Percentiles rank a stretch among this genome's conserved stretches.
These are phyloP conservation scores for Atkinsonella texensis DNA, from an alignment of 2,329 filamentous ascomycete genomes.

Conservation along the genomic window DNA sequence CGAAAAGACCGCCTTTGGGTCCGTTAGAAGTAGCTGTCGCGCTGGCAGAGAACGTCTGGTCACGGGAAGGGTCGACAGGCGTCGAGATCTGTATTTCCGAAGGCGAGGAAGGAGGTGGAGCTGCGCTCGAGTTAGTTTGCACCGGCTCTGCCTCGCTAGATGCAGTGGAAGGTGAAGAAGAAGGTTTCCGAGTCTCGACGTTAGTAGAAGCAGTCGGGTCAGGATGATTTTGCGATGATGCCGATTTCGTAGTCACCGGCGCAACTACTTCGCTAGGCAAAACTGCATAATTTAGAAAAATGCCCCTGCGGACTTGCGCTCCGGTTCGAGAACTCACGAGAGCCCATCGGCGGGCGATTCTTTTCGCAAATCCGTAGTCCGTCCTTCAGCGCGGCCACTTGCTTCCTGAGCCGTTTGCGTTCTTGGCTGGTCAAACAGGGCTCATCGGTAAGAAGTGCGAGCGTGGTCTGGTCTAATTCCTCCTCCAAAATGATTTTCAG, in stretches of 20 bases:
- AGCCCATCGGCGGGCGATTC: background rate
- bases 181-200: too few species aligned
- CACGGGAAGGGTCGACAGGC: too few species aligned
- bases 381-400: background rate
- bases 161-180: too few species aligned
- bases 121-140: too few species aligned
- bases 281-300: background rate
- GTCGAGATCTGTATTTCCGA: too few species aligned
- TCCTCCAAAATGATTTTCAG: background rate
- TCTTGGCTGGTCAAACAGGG: background rate
- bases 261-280: background rate
- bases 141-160: too few species aligned
- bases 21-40: too few species aligned
- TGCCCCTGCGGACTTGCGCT: background rate
- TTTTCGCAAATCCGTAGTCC: background rate
- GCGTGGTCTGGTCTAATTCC: background rate
- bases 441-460: background rate
- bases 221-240: background rate
- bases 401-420: background rate
- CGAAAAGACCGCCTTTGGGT: too few species aligned
- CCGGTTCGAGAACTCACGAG: background rate
- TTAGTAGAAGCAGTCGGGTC: background rate
- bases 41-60: too few species aligned
- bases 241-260: background rate
- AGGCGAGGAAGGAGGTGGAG: too few species aligned